These are phyloP conservation scores for Strigomonas oncopelti DNA, from an alignment of 208 protist species.

Conservation along the genomic window DNA sequence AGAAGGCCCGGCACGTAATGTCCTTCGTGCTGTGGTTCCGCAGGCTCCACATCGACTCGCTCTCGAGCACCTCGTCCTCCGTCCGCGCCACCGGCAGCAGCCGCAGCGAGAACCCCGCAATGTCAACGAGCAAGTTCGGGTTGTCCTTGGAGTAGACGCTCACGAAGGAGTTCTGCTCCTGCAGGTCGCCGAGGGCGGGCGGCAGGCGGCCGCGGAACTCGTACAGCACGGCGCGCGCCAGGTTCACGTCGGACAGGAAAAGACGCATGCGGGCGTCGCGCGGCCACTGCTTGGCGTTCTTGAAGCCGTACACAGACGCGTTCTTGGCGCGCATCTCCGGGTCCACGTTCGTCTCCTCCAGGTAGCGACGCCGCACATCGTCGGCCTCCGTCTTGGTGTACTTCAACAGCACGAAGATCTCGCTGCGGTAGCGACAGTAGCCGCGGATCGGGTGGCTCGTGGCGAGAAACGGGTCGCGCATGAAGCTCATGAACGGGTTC, in stretches of 20 bases:
- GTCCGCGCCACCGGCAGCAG: conserved; percentile 91
- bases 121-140: conserved; percentile 99
- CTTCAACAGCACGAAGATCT: conserved; percentile 96
- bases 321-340: conserved; percentile 95
- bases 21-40: conserved; percentile 99
- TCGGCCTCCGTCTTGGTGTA: conserved; percentile 98
- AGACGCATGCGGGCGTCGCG: conserved; percentile 99
- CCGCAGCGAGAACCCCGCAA: conserved; percentile 99
- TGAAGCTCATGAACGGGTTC: conserved; percentile 98
- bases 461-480: conserved; percentile 91
- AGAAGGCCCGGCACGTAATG: conserved; percentile 98
- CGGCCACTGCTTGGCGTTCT: conserved; percentile 99
- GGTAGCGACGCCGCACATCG: conserved; percentile 98
- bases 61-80: conserved; percentile 87
- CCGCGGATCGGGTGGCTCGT: conserved; percentile 98
- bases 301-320: conserved; percentile 99
- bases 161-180: conserved; percentile 97
- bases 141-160: conserved; percentile 99
- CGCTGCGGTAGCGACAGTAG: conserved; percentile 98
- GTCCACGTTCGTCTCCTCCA: conserved; percentile 98
- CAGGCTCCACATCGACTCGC: conserved; percentile 99
- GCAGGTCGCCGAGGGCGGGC: conserved; percentile 94
- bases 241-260: conserved; percentile 99
- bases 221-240: conserved; percentile 99
- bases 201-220: conserved; percentile 99